phyloP scores from a whole-genome alignment of 2,329 filamentous ascomycete species.

The Penicillium sp. region DNA sequence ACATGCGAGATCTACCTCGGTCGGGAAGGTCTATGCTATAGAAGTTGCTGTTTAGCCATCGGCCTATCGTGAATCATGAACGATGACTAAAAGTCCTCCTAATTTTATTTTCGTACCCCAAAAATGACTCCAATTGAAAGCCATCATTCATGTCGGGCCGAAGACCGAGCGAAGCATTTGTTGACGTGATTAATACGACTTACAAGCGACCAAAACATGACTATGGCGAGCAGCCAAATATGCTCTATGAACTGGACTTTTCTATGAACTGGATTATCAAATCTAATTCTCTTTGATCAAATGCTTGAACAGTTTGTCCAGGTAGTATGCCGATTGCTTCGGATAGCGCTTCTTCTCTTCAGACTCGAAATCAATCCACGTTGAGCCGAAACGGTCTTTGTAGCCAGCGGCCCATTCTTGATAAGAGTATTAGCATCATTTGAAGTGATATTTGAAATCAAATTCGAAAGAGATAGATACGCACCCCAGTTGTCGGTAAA shows the following conservation, averaged over 20 bases:
- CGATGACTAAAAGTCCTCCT: too few species aligned
- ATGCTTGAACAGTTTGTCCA: constrained; percentile 70
- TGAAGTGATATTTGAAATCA: background rate
- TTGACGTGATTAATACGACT: too few species aligned
- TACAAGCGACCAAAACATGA: too few species aligned
- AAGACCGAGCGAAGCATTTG: too few species aligned
- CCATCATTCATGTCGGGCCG: too few species aligned
- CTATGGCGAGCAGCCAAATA: too few species aligned
- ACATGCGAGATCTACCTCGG: background rate
- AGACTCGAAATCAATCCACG: constrained; percentile 74
- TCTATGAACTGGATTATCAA: background rate
- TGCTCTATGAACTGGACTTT: too few species aligned
- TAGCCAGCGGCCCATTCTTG: constrained; percentile 80
- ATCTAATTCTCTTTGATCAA: constrained; percentile 51
- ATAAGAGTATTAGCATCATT: background rate
- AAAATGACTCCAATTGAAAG: too few species aligned
- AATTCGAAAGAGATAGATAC: constrained; percentile 27
- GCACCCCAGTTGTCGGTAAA: constrained; percentile 67
- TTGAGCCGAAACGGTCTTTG: constrained; percentile 77
- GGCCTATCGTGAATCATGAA: too few species aligned
- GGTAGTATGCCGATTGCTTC: constrained; percentile 75
- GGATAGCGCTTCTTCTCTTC: constrained; percentile 71
- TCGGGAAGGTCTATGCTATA: background rate
- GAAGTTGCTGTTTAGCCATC: too few species aligned
- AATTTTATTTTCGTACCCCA: too few species aligned